Evolutionary conservation across 805 yeast species (phyloP).

Genomic region (Candida morakotiae): DNA sequence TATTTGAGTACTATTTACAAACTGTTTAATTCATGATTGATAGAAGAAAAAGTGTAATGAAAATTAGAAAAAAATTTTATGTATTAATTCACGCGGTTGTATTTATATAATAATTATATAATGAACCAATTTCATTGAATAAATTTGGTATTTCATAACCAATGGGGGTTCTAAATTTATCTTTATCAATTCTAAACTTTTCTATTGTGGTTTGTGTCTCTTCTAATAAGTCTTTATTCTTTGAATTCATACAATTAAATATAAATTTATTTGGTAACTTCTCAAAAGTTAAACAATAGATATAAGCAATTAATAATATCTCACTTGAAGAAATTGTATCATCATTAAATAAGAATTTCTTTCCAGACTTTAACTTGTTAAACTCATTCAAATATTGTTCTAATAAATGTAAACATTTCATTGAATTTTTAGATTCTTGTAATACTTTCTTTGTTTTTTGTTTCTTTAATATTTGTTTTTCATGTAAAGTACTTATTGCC

Average conservation of each 20-base stretch:
- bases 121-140: constrained; percentile 28
- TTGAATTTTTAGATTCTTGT: constrained; percentile 29
- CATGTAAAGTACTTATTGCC: constrained; percentile 37
- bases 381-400: constrained; percentile 16
- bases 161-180: constrained; percentile 18
- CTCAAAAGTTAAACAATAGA: constrained; percentile 25
- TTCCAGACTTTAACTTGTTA: constrained; percentile 12
- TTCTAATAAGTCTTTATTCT: constrained; percentile 25
- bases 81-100: neutral
- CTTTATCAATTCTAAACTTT: constrained; percentile 7
- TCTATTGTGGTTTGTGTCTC: constrained; percentile 7
- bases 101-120: constrained; percentile 1
- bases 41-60: constrained; percentile 1
- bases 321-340: constrained; percentile 25
- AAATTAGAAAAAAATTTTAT: constrained; percentile 1
- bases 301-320: constrained; percentile 36
- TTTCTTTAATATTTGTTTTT: constrained; percentile 29
- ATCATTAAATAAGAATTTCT: constrained; percentile 1
- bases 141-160: constrained; percentile 31
- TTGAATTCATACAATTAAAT: constrained; percentile 23
- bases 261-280: constrained; percentile 42
- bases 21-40: neutral
- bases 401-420: constrained; percentile 26
- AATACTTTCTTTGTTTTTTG: constrained; percentile 26
- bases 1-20: constrained; percentile 1